These are phyloP conservation scores for Penicillium turbatum DNA, from an alignment of 495 filamentous ascomycete species.

Conservation along the genomic window DNA sequence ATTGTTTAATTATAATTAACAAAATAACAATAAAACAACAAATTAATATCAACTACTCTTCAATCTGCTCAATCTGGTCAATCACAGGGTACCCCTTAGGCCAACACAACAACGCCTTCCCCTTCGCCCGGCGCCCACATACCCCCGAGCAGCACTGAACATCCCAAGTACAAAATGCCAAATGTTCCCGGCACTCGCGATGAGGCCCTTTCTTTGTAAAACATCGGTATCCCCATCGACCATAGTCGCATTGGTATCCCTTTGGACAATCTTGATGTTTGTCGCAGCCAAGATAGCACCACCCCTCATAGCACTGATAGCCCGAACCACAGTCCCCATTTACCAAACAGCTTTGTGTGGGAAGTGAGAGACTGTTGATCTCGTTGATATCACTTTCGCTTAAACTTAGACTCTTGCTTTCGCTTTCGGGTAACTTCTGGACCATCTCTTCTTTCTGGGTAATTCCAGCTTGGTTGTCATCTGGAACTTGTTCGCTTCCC, in stretches of 20 bases:
- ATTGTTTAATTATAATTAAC: too few relatives aligned
- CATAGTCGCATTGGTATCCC: not conserved
- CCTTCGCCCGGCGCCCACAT: not conserved
- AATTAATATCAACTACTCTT: too few relatives aligned
- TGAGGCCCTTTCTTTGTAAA: not conserved
- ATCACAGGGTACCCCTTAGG: not conserved
- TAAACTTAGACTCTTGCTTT: too few relatives aligned
- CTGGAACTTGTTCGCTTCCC: not conserved
- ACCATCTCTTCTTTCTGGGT: not conserved
- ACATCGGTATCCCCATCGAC: not conserved
- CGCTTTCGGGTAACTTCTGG: not conserved
- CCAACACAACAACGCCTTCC: not conserved
- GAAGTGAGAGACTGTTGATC: not conserved
- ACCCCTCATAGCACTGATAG: not conserved
- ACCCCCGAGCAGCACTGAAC: not conserved
- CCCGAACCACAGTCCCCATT: not conserved
- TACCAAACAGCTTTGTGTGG: not conserved
- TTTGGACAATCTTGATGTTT: not conserved
- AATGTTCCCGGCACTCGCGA: not conserved
- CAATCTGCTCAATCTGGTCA: too few relatives aligned
- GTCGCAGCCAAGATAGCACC: not conserved
- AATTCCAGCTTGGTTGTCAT: not conserved
- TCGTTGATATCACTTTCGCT: not conserved
- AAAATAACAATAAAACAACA: too few relatives aligned
- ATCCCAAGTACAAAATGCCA: not conserved